phyloP scores from a whole-genome alignment of 2,329 filamentous ascomycete genomes.

The Grosmannia huntii region DNA sequence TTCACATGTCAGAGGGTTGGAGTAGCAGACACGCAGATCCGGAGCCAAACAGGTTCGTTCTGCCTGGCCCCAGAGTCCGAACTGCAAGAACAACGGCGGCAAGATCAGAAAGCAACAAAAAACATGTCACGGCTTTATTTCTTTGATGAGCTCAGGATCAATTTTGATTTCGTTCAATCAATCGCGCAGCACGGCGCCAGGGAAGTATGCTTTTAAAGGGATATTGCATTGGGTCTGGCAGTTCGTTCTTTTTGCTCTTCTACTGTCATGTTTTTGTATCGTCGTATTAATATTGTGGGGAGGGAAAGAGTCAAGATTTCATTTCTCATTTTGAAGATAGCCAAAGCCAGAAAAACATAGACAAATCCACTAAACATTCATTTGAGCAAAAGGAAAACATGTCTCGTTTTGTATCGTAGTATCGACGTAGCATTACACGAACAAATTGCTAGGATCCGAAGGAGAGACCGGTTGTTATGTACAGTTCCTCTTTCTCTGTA shows the following conservation, averaged over 20 bases:
- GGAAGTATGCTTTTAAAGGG: slow-evolving; percentile 8
- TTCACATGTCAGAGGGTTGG: not conserved
- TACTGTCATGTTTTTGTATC: slow-evolving; percentile 4
- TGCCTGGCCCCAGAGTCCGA: not conserved
- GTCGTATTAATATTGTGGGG: slow-evolving; percentile 8
- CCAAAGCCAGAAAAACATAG: slow-evolving; percentile 2
- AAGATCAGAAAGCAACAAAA: slow-evolving; percentile 1
- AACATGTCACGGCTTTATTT: slow-evolving; percentile 6
- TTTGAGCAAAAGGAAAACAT: not conserved
- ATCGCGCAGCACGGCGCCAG: slow-evolving; percentile 13
- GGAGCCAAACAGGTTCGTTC: not conserved
- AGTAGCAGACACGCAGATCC: not conserved
- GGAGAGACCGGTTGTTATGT: not conserved
- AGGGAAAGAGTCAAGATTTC: slow-evolving; percentile 1
- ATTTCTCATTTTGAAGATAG: slow-evolving; percentile 3
- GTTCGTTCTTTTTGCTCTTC: slow-evolving; percentile 1
- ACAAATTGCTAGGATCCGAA: not conserved
- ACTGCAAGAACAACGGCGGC: not conserved
- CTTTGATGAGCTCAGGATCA: slow-evolving; percentile 11
- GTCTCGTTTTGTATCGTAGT: not conserved
- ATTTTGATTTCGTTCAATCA: slow-evolving; percentile 7
- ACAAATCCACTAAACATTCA: not conserved
- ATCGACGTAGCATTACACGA: not conserved
- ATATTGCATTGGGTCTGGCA: slow-evolving; percentile 13
- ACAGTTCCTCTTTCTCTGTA: not conserved